Conservation (phyloP, 139 green algal genomes). For the Chlorella sorokiniana region DNA sequence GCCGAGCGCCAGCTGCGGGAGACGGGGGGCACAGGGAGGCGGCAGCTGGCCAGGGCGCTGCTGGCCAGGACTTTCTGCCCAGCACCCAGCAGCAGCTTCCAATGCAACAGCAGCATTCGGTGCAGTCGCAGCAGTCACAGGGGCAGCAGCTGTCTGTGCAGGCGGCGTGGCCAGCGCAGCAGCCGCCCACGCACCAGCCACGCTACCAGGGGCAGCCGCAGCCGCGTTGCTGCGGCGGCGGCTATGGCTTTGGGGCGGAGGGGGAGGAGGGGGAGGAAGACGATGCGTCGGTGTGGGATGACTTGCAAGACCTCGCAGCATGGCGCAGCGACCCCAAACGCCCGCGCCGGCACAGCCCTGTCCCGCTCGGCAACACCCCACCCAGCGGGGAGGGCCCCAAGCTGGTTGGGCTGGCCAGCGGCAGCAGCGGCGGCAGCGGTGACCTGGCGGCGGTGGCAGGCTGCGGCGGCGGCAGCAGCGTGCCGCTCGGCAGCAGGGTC, state of each 20-base stretch:
- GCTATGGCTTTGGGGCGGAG: neutral
- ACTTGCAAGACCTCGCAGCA: slow-evolving; percentile 5
- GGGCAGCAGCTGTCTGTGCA: neutral
- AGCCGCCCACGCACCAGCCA: neutral
- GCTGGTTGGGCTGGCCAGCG: neutral
- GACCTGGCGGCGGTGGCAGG: neutral
- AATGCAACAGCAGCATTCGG: too few relatives aligned
- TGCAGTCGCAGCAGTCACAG: slow-evolving; percentile 1
- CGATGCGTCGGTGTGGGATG: neutral
- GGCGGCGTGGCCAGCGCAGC: neutral
- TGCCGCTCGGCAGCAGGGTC: neutral
- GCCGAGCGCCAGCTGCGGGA: slow-evolving; percentile 17
- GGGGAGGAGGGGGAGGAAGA: neutral
- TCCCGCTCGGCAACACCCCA: too few relatives aligned
- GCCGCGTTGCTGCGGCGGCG: neutral
- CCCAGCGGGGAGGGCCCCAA: too few relatives aligned
- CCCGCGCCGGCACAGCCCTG: neutral
- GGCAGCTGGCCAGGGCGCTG: too few relatives aligned
- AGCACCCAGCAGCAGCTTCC: too few relatives aligned
- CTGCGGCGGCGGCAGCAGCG: neutral
- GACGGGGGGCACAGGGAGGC: too few relatives aligned
- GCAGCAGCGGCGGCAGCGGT: slow-evolving; percentile 6
- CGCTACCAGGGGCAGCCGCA: neutral
- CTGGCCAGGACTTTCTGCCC: too few relatives aligned
- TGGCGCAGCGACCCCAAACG: neutral